Percentiles rank a stretch among this genome's conserved stretches.
These are phyloP conservation scores for Schizochytrium sp. DNA, from an alignment of 108 stramenopile species.

Conservation along the genomic window DNA sequence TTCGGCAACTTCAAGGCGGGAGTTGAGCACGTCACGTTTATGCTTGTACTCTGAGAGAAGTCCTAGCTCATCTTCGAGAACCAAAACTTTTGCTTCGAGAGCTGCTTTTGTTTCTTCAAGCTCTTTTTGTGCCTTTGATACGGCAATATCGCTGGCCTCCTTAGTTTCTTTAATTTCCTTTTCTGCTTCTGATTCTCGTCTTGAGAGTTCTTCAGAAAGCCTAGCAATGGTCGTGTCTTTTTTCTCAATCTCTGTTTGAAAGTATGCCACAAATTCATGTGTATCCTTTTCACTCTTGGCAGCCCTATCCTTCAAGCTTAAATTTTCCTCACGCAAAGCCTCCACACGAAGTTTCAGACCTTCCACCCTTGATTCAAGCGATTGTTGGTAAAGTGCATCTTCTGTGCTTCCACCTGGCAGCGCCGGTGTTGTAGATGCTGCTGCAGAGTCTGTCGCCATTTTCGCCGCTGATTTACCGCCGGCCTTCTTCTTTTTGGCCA, in stretches of 20 bases:
- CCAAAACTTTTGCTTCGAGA: conserved; percentile 7
- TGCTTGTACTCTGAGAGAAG: conserved; percentile 67
- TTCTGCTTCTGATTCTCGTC: conserved; percentile 62
- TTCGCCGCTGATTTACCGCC: not conserved
- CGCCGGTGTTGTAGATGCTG: not conserved
- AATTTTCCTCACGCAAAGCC: conserved; percentile 69
- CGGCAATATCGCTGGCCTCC: conserved; percentile 9
- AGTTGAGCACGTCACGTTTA: conserved; percentile 67
- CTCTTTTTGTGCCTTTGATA: conserved; percentile 67
- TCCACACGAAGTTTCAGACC: conserved; percentile 70
- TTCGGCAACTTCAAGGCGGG: conserved; percentile 68
- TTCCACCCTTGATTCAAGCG: conserved; percentile 73
- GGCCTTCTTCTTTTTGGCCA: conserved; percentile 35
- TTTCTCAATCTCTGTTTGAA: conserved; percentile 74
- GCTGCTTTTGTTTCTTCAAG: conserved; percentile 32
- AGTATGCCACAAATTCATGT: conserved; percentile 79
- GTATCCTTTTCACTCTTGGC: conserved; percentile 77
- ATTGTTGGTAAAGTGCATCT: conserved; percentile 73
- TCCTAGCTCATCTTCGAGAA: conserved; percentile 57
- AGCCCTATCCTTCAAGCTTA: conserved; percentile 65
- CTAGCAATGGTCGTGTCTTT: conserved; percentile 71
- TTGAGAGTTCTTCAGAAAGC: conserved; percentile 70
- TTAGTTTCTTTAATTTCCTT: conserved; percentile 49
- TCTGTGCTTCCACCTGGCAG: conserved; percentile 41
- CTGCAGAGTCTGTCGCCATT: not conserved